Base-by-base conservation (phyloP, 176 grass and related monocot species). In the Phoenix dactylifera region DNA sequence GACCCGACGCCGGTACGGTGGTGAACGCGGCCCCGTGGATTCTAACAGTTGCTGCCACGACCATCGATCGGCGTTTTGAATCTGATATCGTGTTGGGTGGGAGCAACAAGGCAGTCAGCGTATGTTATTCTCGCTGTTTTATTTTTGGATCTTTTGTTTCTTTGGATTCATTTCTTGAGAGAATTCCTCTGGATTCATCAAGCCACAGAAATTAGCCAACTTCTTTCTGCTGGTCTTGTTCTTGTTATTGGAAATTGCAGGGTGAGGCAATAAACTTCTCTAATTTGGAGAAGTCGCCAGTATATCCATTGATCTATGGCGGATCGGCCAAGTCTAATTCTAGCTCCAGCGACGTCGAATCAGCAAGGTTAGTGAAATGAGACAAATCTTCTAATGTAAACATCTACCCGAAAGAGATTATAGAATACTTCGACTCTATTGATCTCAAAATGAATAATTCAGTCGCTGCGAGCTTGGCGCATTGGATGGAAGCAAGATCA, bases 241-340 rank as follows among this genome's bases (percentile, higher is more conserved):
- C 7, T 39, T 39, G 32, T 39, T 39, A 7, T 39, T 12, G 32
- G 32, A 39, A 39, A 39, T 59, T 65, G 4, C 58, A 95, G 90
- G 91, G 91, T 51, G 74, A 66, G 24, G 80, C 80, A 49, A 84
- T 96, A 75, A 96, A 96, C 72, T 96, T 96, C 68, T 90, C 91
- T 3, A 77, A 30, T 17, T 63, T 96, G 54, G 58, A 85, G 6
- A 90, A 79, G 57, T 80, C 80, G 5, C 80, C 91, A 10, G 86
- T 65, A 22, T 89, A 96, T 61, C 80, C 83, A 23, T 69, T 96
- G 62, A 87, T 90, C 51, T 60, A 77, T 16, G 91, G 86, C 14
- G 83, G 57, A 65, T 65, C 77, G 22, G 91, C 80, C 10, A 85
- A 74, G 54, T 90, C 77, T 3, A 80, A 83, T 30, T 90, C 86